A percentile compares a stretch with the other conserved stretches of the same genome.
Evolutionary conservation across 2,329 filamentous ascomycete species (phyloP).

Genomic region (Verticillium dahliae): DNA sequence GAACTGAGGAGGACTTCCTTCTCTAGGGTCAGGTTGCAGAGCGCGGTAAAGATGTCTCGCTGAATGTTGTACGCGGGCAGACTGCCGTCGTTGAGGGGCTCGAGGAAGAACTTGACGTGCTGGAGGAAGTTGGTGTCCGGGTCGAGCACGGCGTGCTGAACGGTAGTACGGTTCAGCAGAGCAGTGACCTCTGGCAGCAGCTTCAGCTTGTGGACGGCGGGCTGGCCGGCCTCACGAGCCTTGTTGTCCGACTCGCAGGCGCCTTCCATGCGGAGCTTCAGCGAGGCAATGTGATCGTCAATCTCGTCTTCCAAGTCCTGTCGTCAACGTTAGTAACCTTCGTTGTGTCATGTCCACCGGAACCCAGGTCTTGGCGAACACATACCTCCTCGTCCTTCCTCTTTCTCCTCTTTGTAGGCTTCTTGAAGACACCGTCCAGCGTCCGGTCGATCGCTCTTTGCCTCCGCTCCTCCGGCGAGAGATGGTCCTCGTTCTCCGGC

Average conservation of each 20-base stretch:
- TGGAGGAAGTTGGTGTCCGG: slow-evolving; percentile 93
- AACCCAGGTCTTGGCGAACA: slow-evolving; percentile 9
- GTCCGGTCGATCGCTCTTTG: slow-evolving; percentile 77
- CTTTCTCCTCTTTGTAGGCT: slow-evolving; percentile 63
- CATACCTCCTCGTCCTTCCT: slow-evolving; percentile 85
- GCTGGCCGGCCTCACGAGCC: slow-evolving; percentile 70
- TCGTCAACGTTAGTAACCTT: not conserved
- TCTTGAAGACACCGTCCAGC: slow-evolving; percentile 84
- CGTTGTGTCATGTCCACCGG: not conserved
- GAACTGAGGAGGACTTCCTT: slow-evolving; percentile 87
- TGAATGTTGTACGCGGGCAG: slow-evolving; percentile 97
- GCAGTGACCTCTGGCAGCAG: slow-evolving; percentile 86
- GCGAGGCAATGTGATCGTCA: slow-evolving; percentile 80
- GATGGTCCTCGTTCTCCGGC: slow-evolving; percentile 66
- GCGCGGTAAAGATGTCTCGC: slow-evolving; percentile 79
- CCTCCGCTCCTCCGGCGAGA: slow-evolving; percentile 80
- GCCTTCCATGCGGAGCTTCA: slow-evolving; percentile 84
- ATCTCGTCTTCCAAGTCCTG: slow-evolving; percentile 86
- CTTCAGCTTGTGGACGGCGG: slow-evolving; percentile 88
- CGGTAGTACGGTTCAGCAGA: slow-evolving; percentile 82
- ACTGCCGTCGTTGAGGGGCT: slow-evolving; percentile 88
- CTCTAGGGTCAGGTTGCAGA: slow-evolving; percentile 76
- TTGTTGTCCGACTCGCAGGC: slow-evolving; percentile 83
- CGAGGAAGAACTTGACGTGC: slow-evolving; percentile 93
- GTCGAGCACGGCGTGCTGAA: slow-evolving; percentile 79